These are phyloP conservation scores for Rutidosis leptorrhynchoides DNA, from an alignment of 129 eudicot genomes.

Conservation along the genomic window DNA sequence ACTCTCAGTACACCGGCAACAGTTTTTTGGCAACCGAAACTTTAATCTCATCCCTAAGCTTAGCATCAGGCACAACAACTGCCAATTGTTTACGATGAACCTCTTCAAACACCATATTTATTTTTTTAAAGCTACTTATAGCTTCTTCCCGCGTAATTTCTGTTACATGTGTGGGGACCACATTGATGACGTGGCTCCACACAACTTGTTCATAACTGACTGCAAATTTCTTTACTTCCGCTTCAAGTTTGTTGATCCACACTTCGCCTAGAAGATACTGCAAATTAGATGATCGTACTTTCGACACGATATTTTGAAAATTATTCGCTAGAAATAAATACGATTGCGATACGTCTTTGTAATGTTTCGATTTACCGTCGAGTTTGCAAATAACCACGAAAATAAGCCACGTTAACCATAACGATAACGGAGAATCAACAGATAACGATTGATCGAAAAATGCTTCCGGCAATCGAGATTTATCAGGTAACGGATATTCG, in stretches of 20 bases:
- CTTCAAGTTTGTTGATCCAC: constrained; percentile 56
- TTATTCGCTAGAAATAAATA: constrained; percentile 74
- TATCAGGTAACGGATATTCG: constrained; percentile 35
- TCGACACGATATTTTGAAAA: constrained; percentile 49
- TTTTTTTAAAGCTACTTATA: constrained; percentile 43
- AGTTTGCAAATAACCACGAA: constrained; percentile 53
- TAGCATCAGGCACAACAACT: constrained; percentile 48
- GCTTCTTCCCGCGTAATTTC: constrained; percentile 32
- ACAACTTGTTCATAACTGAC: constrained; percentile 52
- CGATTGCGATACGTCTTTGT: constrained; percentile 56
- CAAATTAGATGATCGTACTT: constrained; percentile 53
- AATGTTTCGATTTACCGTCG: constrained; percentile 55
- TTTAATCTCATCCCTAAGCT: constrained; percentile 63
- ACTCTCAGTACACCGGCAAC: constrained; percentile 40
- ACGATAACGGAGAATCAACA: constrained; percentile 35
- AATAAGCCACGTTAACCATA: constrained; percentile 55
- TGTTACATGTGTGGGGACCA: constrained; percentile 35
- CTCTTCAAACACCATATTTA: constrained; percentile 52
- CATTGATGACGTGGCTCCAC: constrained; percentile 55
- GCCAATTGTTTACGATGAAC: constrained; percentile 48
- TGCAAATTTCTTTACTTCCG: constrained; percentile 50
- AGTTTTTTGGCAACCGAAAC: constrained; percentile 45
- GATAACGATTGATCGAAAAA: constrained; percentile 38
- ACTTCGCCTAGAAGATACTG: constrained; percentile 66
- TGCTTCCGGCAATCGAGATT: constrained; percentile 35